Conservation (phyloP, 768 basidiomycete species). For the Pleurotus giganteus region DNA sequence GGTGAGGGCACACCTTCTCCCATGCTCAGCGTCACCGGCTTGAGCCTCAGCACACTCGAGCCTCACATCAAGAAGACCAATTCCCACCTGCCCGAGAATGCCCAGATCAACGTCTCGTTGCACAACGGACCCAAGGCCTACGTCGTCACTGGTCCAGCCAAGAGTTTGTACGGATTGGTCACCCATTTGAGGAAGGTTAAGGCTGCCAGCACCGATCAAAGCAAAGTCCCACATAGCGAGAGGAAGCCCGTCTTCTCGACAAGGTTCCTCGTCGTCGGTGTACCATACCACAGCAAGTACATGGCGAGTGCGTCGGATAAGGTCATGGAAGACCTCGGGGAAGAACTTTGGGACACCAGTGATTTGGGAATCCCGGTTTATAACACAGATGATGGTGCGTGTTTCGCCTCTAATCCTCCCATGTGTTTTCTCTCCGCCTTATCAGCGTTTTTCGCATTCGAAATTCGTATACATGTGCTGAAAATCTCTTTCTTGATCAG, state of each 20-base stretch:
- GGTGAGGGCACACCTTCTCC: constrained; percentile 93
- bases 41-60: constrained; percentile 73
- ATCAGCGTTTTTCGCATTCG: neutral
- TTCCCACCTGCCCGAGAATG: constrained; percentile 74
- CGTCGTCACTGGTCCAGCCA: constrained; percentile 90
- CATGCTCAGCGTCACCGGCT: constrained; percentile 90
- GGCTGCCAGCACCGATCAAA: constrained; percentile 89
- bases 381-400: constrained; percentile 89
- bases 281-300: constrained; percentile 94
- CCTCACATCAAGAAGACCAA: constrained; percentile 86
- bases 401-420: constrained; percentile 9
- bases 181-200: constrained; percentile 87
- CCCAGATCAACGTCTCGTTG: constrained; percentile 82
- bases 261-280: constrained; percentile 93
- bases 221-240: constrained; percentile 91
- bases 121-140: constrained; percentile 90
- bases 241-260: constrained; percentile 91
- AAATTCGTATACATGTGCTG: neutral
- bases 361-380: constrained; percentile 84
- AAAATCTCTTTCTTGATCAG: constrained; percentile 35
- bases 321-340: constrained; percentile 71
- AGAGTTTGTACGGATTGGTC: constrained; percentile 91
- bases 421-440: constrained; percentile 15
- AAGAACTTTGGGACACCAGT: constrained; percentile 72
- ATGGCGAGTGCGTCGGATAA: constrained; percentile 72